Evolutionary conservation across 306 rosid species (phyloP).

Genomic region (Dalbergia oliveri): DNA sequence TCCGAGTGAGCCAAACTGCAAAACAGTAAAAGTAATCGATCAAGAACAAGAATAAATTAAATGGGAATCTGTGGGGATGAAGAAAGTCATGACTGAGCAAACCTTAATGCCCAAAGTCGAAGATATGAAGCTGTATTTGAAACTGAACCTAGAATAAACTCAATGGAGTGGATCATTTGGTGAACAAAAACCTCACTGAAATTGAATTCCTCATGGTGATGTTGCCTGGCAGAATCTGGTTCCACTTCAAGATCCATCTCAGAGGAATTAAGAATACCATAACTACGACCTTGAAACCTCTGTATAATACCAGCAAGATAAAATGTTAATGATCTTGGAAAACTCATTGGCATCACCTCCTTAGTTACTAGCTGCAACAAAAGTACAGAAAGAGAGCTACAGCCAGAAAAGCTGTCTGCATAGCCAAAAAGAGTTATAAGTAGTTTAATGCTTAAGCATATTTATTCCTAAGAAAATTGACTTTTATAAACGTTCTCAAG

Average conservation of each 20-base stretch:
- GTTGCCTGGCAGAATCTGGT: conserved; percentile 90
- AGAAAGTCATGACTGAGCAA: conserved; percentile 46
- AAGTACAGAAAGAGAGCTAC: conserved; percentile 41
- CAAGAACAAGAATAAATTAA: conserved; percentile 12
- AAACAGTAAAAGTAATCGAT: conserved; percentile 44
- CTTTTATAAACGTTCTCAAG: conserved; percentile 23
- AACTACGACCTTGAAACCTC: conserved; percentile 97
- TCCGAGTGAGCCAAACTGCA: conserved; percentile 99
- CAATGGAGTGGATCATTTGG: conserved; percentile 99
- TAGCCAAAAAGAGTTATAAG: conserved; percentile 6
- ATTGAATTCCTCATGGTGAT: conserved; percentile 84
- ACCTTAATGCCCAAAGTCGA: conserved; percentile 99
- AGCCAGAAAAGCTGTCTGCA: conserved; percentile 37
- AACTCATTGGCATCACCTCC: conserved; percentile 33
- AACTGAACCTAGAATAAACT: conserved; percentile 97
- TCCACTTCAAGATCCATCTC: conserved; percentile 91
- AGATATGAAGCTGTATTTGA: conserved; percentile 99
- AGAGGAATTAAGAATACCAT: conserved; percentile 83
- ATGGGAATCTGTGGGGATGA: conserved; percentile 36
- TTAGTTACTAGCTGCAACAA: conserved; percentile 32
- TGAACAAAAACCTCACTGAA: conserved; percentile 98
- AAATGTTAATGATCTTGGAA: conserved; percentile 40
- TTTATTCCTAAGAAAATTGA: conserved; percentile 33
- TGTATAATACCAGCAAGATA: conserved; percentile 54
- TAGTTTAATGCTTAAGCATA: conserved; percentile 10